Evolutionary conservation across 1,284 basidiomycete genomes (phyloP).

Genomic region (Trametes versicolor): DNA sequence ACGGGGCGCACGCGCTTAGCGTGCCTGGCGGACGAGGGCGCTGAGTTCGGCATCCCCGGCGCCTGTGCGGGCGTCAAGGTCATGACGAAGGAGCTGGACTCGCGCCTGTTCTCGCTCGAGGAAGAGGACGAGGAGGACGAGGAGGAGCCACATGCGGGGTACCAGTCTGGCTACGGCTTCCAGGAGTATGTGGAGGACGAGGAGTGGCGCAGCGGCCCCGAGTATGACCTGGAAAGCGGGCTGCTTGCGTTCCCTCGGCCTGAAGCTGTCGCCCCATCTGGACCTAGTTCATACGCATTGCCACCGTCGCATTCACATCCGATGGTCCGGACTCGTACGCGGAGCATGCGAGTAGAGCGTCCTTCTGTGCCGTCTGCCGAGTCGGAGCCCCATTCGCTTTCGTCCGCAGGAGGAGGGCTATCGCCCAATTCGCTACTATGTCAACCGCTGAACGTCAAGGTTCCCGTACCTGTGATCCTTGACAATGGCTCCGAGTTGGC

Average conservation of each 20-base stretch:
- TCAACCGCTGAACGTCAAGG: slow-evolving; percentile 37
- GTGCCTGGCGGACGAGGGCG: slow-evolving; percentile 35
- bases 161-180: slow-evolving; percentile 27
- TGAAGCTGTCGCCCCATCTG: slow-evolving; percentile 2
- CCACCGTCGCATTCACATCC: slow-evolving; percentile 33
- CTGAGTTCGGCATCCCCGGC: slow-evolving; percentile 37
- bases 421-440: slow-evolving; percentile 34
- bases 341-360: slow-evolving; percentile 40
- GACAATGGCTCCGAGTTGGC: slow-evolving; percentile 27
- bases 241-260: slow-evolving; percentile 31
- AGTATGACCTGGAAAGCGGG: slow-evolving; percentile 35
- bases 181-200: slow-evolving; percentile 33
- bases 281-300: slow-evolving; percentile 6
- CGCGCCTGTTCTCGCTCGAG: slow-evolving; percentile 56
- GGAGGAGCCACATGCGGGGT: slow-evolving; percentile 14
- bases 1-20: neutral
- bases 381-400: slow-evolving; percentile 9
- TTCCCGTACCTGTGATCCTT: slow-evolving; percentile 34
- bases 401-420: slow-evolving; percentile 16
- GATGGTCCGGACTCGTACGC: slow-evolving; percentile 42
- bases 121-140: slow-evolving; percentile 58
- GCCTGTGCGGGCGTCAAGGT: slow-evolving; percentile 28
- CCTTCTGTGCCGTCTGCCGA: slow-evolving; percentile 15
- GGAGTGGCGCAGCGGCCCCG: slow-evolving; percentile 27
- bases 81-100: slow-evolving; percentile 35